Conservation (phyloP, 345 rosid species). For the Murraya paniculata region DNA sequence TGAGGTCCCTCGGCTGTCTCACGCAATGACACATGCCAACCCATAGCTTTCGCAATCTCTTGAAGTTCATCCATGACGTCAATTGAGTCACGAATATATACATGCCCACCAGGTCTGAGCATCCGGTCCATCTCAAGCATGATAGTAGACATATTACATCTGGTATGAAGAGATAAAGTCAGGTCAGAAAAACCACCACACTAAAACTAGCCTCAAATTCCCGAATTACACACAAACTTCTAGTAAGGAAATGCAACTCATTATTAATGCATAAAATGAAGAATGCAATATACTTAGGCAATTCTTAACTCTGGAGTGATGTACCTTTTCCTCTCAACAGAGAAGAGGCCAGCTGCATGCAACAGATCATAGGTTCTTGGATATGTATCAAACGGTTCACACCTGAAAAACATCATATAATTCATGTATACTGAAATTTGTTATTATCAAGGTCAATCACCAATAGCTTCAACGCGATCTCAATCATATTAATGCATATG, state of each 20-base stretch:
- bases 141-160: conserved; percentile 84
- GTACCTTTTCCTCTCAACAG: conserved; percentile 86
- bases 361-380: conserved; percentile 91
- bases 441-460: not conserved
- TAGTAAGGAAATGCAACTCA: not conserved
- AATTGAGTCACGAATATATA: conserved; percentile 72
- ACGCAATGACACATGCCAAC: conserved; percentile 60
- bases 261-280: not conserved
- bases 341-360: conserved; percentile 91
- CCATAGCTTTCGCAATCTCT: conserved; percentile 75
- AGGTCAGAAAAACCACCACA: not conserved
- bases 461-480: not conserved
- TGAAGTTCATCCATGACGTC: conserved; percentile 78
- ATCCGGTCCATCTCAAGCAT: conserved; percentile 99
- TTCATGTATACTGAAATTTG: not conserved
- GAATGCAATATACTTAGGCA: not conserved
- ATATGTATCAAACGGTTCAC: conserved; percentile 94
- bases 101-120: conserved; percentile 92
- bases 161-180: conserved; percentile 25
- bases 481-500: not conserved
- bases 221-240: not conserved
- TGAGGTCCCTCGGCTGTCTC: conserved; percentile 96
- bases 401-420: conserved; percentile 45
- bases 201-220: not conserved
- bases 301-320: not conserved